Base-by-base conservation (phyloP, 1,139 yeast species). In the Blastobotrys petasosporus region DNA sequence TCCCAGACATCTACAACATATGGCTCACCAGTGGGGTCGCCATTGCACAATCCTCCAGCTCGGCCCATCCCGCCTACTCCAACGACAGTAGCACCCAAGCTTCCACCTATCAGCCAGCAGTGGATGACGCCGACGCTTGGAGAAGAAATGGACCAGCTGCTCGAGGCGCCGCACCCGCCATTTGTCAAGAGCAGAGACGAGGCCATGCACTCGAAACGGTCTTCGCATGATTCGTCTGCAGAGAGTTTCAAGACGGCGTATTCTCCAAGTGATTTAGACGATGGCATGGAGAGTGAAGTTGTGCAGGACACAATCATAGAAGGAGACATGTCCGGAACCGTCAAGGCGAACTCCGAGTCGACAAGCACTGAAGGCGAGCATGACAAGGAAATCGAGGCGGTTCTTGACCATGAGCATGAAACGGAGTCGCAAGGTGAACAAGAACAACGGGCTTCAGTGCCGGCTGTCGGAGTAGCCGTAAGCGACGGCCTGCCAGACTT, bases 211-310 rank as follows among this genome's bases (percentile, higher is more conserved):
- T 48, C 48, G 6, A 42, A 45, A 25, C 41, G 44, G 8, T 37
- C 34, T 13, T 44, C 51, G 15, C 47, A 46, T 11, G 55, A 48
- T 37, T 51, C 57, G 3, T 51, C 54, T 5, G 51, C 52, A 9
- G 57, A 54, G 9, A 48, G 53, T 13, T 54, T 51, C 40, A 48
- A 41, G 34, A 54, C 57, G 2, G 56, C 56, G 7, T 40, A 41
- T 9, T 50, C 54, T 5, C 46, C 46, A 9, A 20, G 38, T 28
- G 47, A 44, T 23, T 3, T 16, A 6, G 43, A 38, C 4, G 31
- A 20, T 6, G n/a, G 25, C 25, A 20, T 20, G 25, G 25, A 20
- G 7, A 20, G 25, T 7, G 25, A 20, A 7, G 25, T 20, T 20
- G 25, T 20, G 25, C 25, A 20, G 25, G 25, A 20, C 25, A 20